Evolutionary conservation across 176 grass and related monocot genomes (phyloP).

Genomic region (Tillandsia fasciculata): DNA sequence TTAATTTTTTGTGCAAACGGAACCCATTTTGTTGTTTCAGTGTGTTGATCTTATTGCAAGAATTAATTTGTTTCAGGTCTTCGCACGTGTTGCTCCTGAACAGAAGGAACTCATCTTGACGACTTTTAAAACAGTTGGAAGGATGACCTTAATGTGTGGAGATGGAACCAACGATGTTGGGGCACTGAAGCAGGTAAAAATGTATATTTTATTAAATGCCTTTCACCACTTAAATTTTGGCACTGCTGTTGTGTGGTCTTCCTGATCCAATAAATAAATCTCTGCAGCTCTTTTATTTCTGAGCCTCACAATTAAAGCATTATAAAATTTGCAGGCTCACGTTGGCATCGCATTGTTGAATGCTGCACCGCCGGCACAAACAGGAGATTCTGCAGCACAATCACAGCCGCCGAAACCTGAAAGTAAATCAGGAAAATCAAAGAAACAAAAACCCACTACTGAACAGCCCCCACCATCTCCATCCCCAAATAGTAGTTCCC

Average conservation of each 20-base stretch:
- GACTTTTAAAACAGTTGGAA: conserved; percentile 92
- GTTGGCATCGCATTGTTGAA: conserved; percentile 92
- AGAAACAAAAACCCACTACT: conserved; percentile 45
- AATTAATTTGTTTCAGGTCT: conserved; percentile 52
- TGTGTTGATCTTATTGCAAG: neutral
- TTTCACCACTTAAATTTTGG: neutral
- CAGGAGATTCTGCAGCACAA: conserved; percentile 41
- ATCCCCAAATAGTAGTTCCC: conserved; percentile 28
- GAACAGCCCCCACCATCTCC: conserved; percentile 42
- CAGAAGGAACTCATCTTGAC: conserved; percentile 99
- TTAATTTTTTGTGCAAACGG: conserved; percentile 12
- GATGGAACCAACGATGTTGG: conserved; percentile 99
- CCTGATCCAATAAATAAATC: neutral
- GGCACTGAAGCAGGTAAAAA: conserved; percentile 77
- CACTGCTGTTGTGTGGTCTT: neutral
- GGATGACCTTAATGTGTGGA: conserved; percentile 97
- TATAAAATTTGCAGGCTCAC: conserved; percentile 56
- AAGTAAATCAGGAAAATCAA: conserved; percentile 59
- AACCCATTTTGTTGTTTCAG: neutral
- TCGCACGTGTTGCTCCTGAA: conserved; percentile 92
- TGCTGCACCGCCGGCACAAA: conserved; percentile 51
- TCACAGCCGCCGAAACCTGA: conserved; percentile 51
- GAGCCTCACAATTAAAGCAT: neutral
- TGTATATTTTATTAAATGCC: neutral
- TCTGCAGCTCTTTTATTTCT: conserved; percentile 3